Evolutionary conservation across 208 protist genomes (phyloP).

Genomic region (Histomonas meleagridis): DNA sequence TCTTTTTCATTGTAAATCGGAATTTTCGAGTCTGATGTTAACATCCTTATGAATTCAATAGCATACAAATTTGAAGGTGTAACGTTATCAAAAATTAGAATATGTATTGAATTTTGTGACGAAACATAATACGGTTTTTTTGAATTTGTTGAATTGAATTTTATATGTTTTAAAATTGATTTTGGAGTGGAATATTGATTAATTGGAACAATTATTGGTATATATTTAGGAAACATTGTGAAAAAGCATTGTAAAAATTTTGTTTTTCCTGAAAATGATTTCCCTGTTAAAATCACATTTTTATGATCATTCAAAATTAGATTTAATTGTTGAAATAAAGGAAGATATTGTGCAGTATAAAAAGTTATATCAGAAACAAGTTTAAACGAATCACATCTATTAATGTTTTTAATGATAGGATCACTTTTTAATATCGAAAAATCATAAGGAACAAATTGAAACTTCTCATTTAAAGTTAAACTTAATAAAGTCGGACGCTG

Average conservation of each 20-base stretch:
- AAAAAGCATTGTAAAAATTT: background rate
- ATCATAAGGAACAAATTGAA: background rate
- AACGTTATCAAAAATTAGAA: constrained; percentile 7
- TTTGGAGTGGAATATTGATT: background rate
- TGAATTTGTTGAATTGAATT: background rate
- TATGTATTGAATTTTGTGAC: background rate
- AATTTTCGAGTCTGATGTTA: background rate
- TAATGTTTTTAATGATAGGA: background rate
- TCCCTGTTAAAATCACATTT: background rate
- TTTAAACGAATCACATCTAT: background rate
- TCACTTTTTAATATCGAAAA: background rate
- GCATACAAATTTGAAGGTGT: background rate
- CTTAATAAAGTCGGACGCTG: background rate
- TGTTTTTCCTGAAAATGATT: background rate
- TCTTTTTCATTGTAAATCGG: background rate
- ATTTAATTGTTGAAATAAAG: background rate
- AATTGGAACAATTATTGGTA: constrained; percentile 10
- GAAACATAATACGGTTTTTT: background rate
- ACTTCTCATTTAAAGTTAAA: background rate
- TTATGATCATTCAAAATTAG: background rate
- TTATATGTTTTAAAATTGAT: background rate
- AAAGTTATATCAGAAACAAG: background rate
- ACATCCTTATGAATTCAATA: constrained; percentile 18
- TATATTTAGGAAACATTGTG: too few species aligned
- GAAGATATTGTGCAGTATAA: background rate